A percentile compares a stretch with the other conserved stretches of the same genome.
Conservation (phyloP, 2,329 filamentous ascomycete species). For the Exserohilum rostratum region DNA sequence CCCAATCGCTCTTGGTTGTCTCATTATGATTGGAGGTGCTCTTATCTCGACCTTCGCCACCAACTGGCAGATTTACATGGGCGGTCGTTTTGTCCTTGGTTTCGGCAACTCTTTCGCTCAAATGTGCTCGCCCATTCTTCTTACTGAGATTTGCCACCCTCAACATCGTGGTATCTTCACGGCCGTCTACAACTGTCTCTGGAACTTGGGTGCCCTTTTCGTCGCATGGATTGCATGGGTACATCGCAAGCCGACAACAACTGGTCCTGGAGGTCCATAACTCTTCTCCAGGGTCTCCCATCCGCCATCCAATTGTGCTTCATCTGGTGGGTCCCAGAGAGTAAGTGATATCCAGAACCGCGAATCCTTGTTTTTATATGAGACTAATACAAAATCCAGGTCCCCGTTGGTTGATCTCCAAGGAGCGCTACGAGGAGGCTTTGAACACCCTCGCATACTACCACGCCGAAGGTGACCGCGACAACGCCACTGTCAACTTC, state of each 20-base stretch:
- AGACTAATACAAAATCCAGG: slow-evolving; percentile 8
- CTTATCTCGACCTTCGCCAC: slow-evolving; percentile 33
- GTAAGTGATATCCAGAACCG: not conserved
- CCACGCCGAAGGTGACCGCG: slow-evolving; percentile 65
- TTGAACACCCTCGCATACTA: slow-evolving; percentile 66
- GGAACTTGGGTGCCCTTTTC: slow-evolving; percentile 64
- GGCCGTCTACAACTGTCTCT: slow-evolving; percentile 70
- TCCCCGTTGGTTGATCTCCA: slow-evolving; percentile 65
- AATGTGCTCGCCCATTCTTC: slow-evolving; percentile 67
- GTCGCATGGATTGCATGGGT: slow-evolving; percentile 64
- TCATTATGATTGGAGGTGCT: slow-evolving; percentile 54
- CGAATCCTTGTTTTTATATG: no score
- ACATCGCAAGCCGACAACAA: slow-evolving; percentile 48
- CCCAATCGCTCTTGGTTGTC: slow-evolving; percentile 51
- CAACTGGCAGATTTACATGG: slow-evolving; percentile 57
- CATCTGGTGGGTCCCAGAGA: slow-evolving; percentile 67
- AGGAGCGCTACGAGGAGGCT: slow-evolving; percentile 68
- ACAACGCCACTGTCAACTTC: slow-evolving; percentile 67
- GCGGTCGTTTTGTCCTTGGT: slow-evolving; percentile 66
- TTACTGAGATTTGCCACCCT: slow-evolving; percentile 70
- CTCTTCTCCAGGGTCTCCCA: slow-evolving; percentile 58
- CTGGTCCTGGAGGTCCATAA: slow-evolving; percentile 60
- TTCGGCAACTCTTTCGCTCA: slow-evolving; percentile 71
- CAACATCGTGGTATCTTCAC: slow-evolving; percentile 70
- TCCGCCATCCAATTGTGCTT: slow-evolving; percentile 64